Evolutionary conservation across 202 grass and related monocot species (phyloP).

Genomic region (Brachypodium distachyon): DNA sequence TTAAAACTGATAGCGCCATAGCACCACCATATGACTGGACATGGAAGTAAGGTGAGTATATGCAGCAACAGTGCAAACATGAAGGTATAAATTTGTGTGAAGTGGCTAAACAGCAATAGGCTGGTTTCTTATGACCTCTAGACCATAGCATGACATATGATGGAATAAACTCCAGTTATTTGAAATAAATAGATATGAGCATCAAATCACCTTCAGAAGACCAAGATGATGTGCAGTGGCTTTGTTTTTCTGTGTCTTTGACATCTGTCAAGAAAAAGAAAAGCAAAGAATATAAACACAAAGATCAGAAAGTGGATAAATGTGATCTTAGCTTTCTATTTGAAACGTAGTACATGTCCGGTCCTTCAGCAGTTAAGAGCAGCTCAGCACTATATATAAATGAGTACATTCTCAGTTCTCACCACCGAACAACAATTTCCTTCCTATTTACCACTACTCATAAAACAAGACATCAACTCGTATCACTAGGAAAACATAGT

Average conservation of each 20-base stretch:
- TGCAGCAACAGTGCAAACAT: background rate
- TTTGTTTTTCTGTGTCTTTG: conserved; percentile 95
- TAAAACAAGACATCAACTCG: background rate
- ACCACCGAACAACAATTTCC: background rate
- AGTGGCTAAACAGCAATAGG: background rate
- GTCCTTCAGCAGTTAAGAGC: background rate
- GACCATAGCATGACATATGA: background rate
- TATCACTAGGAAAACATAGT: background rate
- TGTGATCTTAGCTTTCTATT: background rate
- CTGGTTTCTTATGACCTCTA: background rate
- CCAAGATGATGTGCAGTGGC: conserved; percentile 98
- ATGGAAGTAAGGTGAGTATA: background rate
- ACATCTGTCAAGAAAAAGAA: conserved; percentile 59
- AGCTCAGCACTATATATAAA: background rate
- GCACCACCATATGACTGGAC: background rate
- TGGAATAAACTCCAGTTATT: background rate
- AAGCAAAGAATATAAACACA: background rate
- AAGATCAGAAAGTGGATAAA: background rate
- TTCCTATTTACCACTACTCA: background rate
- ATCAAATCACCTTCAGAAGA: conserved; percentile 67
- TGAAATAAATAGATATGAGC: background rate
- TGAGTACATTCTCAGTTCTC: background rate
- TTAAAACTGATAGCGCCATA: background rate
- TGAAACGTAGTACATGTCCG: background rate
- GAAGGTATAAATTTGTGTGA: background rate